Conservation (phyloP, 1,284 basidiomycete genomes). For the Phylloboletellus chloephorus region DNA sequence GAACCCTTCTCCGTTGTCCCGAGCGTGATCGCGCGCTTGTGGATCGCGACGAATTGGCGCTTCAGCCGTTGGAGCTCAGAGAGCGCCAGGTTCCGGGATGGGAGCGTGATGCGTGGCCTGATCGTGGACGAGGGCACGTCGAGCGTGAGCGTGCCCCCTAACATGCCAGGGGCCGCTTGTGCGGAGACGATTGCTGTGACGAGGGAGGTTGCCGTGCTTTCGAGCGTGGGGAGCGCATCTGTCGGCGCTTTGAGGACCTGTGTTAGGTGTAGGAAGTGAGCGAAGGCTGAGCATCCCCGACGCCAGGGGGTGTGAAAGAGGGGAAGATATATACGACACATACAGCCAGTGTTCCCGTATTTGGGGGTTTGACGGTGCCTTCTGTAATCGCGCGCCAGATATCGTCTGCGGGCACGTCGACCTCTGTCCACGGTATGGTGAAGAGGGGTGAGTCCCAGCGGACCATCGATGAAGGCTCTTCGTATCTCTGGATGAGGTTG, state of each 20-base stretch:
- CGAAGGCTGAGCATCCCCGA: not conserved
- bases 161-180: slow-evolving; percentile 41
- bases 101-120: slow-evolving; percentile 43
- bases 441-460: slow-evolving; percentile 96
- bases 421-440: slow-evolving; percentile 74
- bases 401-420: slow-evolving; percentile 59
- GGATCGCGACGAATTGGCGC: slow-evolving; percentile 81
- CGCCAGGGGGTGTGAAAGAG: slow-evolving; percentile 8
- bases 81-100: slow-evolving; percentile 66
- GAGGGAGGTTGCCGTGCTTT: slow-evolving; percentile 62
- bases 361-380: slow-evolving; percentile 81
- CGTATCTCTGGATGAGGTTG: slow-evolving; percentile 84
- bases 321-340: slow-evolving; percentile 19
- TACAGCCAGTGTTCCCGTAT: slow-evolving; percentile 79
- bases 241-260: slow-evolving; percentile 75
- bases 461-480: slow-evolving; percentile 95
- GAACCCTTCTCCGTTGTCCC: slow-evolving; percentile 75
- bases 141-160: slow-evolving; percentile 53
- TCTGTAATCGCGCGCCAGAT: slow-evolving; percentile 82
- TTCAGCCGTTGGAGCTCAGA: slow-evolving; percentile 84
- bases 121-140: slow-evolving; percentile 30
- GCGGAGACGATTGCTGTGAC: slow-evolving; percentile 65
- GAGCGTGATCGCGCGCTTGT: slow-evolving; percentile 82
- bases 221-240: slow-evolving; percentile 75
- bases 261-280: not conserved